phyloP scores from a whole-genome alignment of 805 yeast genomes.

The Wickerhamiella occidentalis region DNA sequence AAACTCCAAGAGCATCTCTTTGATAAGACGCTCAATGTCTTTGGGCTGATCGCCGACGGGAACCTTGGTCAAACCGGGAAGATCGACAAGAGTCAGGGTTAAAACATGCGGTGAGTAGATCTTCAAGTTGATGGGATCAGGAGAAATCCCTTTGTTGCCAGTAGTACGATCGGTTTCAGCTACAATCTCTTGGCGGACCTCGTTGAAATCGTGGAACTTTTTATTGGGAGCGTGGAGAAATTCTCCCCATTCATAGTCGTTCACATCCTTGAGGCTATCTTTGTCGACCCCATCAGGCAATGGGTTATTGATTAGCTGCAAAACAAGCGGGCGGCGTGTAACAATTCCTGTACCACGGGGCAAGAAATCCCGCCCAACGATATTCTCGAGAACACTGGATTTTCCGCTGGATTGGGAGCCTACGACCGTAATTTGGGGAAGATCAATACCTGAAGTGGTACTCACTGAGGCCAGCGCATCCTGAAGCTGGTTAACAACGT shows the following conservation, averaged over 20 bases:
- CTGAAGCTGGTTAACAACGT: slow-evolving; percentile 70
- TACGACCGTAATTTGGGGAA: slow-evolving; percentile 81
- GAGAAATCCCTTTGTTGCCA: slow-evolving; percentile 72
- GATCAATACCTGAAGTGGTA: slow-evolving; percentile 63
- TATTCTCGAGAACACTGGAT: slow-evolving; percentile 78
- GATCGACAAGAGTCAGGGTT: slow-evolving; percentile 87
- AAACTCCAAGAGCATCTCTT: slow-evolving; percentile 83
- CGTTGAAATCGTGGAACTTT: slow-evolving; percentile 76
- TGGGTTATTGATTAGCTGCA: slow-evolving; percentile 41
- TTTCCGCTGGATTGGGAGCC: slow-evolving; percentile 88
- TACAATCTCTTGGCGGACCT: slow-evolving; percentile 80
- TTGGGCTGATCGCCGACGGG: slow-evolving; percentile 99
- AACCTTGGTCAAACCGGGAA: slow-evolving; percentile 95
- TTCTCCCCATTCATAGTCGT: slow-evolving; percentile 83
- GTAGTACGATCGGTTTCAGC: slow-evolving; percentile 79
- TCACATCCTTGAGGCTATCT: slow-evolving; percentile 18
- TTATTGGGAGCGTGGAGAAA: slow-evolving; percentile 85
- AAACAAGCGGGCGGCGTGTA: slow-evolving; percentile 71
- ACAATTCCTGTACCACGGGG: slow-evolving; percentile 89
- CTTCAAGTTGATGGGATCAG: slow-evolving; percentile 85
- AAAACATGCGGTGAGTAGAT: slow-evolving; percentile 90
- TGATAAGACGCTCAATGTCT: slow-evolving; percentile 88
- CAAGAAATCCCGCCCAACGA: slow-evolving; percentile 81
- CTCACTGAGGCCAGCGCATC: slow-evolving; percentile 93
- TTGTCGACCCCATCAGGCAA: slow-evolving; percentile 15